Base-by-base conservation (phyloP, 2,329 filamentous ascomycete genomes). In the Lasiodiplodia sp. region DNA sequence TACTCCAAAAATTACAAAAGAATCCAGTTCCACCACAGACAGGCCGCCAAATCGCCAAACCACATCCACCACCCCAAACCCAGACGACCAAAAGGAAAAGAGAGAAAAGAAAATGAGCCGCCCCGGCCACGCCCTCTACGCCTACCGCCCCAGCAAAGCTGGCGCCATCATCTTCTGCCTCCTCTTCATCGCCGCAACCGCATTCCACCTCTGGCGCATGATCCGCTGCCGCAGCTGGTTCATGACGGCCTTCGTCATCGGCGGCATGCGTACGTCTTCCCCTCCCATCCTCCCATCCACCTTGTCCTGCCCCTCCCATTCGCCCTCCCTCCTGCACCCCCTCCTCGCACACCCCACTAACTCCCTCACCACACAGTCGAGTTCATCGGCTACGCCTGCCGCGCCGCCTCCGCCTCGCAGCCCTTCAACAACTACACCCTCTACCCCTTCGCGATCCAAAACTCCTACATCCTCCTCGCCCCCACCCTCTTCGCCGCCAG, bases 371-470 rank as follows among this genome's bases (percentile, higher is more conserved):
- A 31, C 40, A 10, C 60, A 86, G 84, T 86, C 69, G 84, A 87
- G 73, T 74, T 75, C 0, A 75, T 87, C 31, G 85, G 85, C 16
- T 87, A 87, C 69, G 73, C 84, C 16, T 83, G 81, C 2, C 82
- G 86, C 57, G 80, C 81, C 1, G 72, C 75, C 2, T 79, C 79
- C 2, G 38, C 53, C 1, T 71, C 80, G 47, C 82, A 78, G 53
- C 81, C 78, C 70, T 55, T 67, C 47, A 70, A 65, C 44, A 18
- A 62, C 18, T 63, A 67, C n/a, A 79, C 79, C 4, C 70, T 80
- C n/a, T 72, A 73, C 0, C 78, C 80, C 2, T 85, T 80, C 73
- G 79, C 83, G 49, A 73, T 85, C 40, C 80, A 84, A 69, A 76
- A 75, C 56, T 72, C 84, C 52, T 76, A 84, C 44, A 74, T 84